Percentiles rank a stretch among this genome's conserved stretches.
Evolutionary conservation across 805 yeast species (phyloP).

Genomic region (Spathaspora arborariae): DNA sequence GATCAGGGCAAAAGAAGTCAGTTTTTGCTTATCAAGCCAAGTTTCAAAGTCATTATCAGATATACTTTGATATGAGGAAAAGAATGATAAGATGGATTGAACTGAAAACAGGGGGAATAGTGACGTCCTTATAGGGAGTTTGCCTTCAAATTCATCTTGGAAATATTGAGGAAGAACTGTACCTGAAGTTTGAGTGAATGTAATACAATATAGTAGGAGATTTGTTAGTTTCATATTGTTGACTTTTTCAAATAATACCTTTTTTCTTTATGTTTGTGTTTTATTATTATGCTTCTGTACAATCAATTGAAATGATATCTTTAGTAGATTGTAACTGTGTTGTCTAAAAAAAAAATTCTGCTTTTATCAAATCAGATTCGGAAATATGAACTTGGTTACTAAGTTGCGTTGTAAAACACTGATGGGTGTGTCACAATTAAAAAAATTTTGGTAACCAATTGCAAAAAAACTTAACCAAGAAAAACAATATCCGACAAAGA

Average conservation of each 20-base stretch:
- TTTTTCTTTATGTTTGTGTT: neutral
- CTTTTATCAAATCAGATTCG: neutral
- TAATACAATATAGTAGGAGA: neutral
- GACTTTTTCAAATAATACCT: too few relatives aligned
- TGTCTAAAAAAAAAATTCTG: neutral
- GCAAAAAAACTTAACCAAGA: neutral
- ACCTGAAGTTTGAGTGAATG: constrained; percentile 1
- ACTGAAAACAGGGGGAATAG: neutral
- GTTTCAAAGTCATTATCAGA: constrained; percentile 30
- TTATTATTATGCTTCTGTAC: neutral
- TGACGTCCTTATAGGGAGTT: neutral
- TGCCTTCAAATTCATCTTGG: neutral
- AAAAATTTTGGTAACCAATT: neutral
- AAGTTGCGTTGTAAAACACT: neutral
- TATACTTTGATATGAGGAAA: neutral
- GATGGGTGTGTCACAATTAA: neutral
- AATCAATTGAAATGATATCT: neutral
- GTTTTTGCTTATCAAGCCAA: constrained; percentile 47
- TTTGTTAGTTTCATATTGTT: constrained; percentile 1
- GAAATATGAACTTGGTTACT: neutral
- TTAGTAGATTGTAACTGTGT: neutral
- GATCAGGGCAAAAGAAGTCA: constrained; percentile 42
- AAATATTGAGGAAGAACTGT: constrained; percentile 1
- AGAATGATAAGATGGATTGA: neutral
- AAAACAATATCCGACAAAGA: neutral